Evolutionary conservation across 139 green algal genomes (phyloP), one percentile per base, ranked within the genome.

Genomic region (Chlamydomonas sp.): DNA sequence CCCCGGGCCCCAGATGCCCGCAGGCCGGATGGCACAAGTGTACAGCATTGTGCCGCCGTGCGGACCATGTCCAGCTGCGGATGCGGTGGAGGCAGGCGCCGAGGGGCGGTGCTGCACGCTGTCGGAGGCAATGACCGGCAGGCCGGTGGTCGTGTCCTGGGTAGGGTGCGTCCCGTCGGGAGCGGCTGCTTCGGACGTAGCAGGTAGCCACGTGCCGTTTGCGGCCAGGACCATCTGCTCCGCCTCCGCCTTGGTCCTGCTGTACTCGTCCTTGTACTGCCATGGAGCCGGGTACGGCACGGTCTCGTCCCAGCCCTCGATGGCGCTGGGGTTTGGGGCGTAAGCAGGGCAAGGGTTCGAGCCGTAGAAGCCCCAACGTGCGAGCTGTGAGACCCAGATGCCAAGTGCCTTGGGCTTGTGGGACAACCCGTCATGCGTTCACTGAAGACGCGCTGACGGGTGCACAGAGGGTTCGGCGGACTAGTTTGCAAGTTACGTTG

Each of bases 1-100:
- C 7, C 89, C 89, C 57, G 89, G 68, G 16, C 89, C 89, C 80
- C 80, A 92, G 8, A 92, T 92, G 17, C 89, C 89, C 17, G 69
- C 79, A 5, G 89, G 87, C 14, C 89, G 79, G 2, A 92, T 17
- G n/a, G 67, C 77, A 63, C 89, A 92, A 0, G 89, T 92, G 80
- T 71, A 74, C 67, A 92, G 79, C 71, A 80, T 49, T 63, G 20
- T 9, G 4, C 1, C 6, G 2, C 69, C 61, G 9, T 5, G n/a
- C 76, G 31, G 31, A 49, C 31, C 31, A n/a, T 71, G 66, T 71
- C 10, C 77, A 17, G 17, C 77, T 80, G 7, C 57, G 4, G 20
- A 6, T 82, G n/a, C 61, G 2, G n/a, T 57, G 4, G 63, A 10
- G 7, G 20, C 64, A 49, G 31, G 31, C 31, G 31, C 31, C 31